Base-by-base conservation (phyloP, 371 early-diverging fungal genomes). In the Agmasoma carcini region DNA sequence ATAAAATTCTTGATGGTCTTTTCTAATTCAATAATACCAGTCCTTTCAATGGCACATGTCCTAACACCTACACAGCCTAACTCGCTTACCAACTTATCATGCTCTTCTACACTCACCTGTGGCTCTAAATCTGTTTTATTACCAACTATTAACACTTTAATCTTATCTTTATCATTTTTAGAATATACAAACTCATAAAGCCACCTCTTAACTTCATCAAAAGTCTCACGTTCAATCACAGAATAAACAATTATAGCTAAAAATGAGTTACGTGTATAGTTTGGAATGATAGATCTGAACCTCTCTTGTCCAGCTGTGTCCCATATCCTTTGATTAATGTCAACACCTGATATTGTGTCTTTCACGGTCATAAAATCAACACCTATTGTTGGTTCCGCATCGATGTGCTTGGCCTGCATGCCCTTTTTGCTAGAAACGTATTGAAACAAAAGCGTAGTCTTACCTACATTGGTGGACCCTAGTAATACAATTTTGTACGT, bases 111-210 rank as follows among this genome's bases (percentile, higher is more conserved):
- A 15, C 39, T 30, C 11, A 17, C 37, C 22, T 86, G 86, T 45
- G 89, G 87, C 53, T 76, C 80, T 62, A 97, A 72, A 74, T 97
- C 98, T 2, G 85, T 87, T 79, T 97, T 97, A 79, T 97, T 97
- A n/a, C 95, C 98, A 4, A 95, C 91, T 15, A 97, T 78, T 29
- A 94, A 86, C 57, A 97, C 85, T 39, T 90, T 87, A 17, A 62
- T 39, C 3, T 58, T 48, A 69, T 91, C 87, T 60, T 82, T 80
- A 7, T 15, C 23, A 33, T 96, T 94, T 45, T 92, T 84, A 76
- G 90, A 90, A 23, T 84, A 84, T 36, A 91, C 83, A 20, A 93
- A 89, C 71, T 92, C 90, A 61, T 91, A 89, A 57, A 95, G 87
- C 98, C 98, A 97, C 66, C 86, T 85, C 45, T 85, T 81, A 20